Evolutionary conservation across 2,329 filamentous ascomycete species (phyloP).

Genomic region (Basipetospora chlamydospora): DNA sequence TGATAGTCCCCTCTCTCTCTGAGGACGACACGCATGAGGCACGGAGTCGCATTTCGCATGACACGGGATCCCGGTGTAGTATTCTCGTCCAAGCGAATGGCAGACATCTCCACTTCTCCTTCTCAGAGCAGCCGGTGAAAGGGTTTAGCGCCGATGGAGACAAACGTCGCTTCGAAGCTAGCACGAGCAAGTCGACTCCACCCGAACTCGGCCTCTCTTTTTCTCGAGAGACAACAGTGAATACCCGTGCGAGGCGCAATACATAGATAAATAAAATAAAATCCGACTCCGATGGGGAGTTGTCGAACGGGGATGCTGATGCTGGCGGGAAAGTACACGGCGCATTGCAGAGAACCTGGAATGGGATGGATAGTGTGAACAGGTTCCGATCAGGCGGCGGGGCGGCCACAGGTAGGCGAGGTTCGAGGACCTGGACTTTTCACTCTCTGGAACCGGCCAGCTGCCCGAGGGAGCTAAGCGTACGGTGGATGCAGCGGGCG

Average conservation of each 20-base stretch:
- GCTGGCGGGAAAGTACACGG: not conserved
- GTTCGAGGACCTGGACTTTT: no score
- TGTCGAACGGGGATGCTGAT: not conserved
- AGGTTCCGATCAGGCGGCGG: no score
- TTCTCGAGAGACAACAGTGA: not conserved
- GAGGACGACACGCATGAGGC: not conserved
- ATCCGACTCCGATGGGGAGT: not conserved
- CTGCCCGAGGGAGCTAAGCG: no score
- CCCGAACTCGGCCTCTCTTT: not conserved
- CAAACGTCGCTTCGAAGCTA: not conserved
- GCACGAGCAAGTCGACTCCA: not conserved
- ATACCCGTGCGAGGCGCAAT: no score
- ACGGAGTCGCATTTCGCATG: slow-evolving; percentile 1
- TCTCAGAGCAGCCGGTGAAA: not conserved
- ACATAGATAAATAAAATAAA: not conserved
- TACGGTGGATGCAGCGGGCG: no score
- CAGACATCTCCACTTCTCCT: not conserved
- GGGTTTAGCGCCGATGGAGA: slow-evolving; percentile 1
- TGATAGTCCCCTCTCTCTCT: not conserved
- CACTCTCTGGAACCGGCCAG: no score
- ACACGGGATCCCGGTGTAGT: slow-evolving; percentile 1
- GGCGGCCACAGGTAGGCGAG: no score
- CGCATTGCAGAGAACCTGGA: not conserved
- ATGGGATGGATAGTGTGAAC: no score
- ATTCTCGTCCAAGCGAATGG: not conserved